Evolutionary conservation across 345 rosid species (phyloP).

Genomic region (Pistacia atlantica): DNA sequence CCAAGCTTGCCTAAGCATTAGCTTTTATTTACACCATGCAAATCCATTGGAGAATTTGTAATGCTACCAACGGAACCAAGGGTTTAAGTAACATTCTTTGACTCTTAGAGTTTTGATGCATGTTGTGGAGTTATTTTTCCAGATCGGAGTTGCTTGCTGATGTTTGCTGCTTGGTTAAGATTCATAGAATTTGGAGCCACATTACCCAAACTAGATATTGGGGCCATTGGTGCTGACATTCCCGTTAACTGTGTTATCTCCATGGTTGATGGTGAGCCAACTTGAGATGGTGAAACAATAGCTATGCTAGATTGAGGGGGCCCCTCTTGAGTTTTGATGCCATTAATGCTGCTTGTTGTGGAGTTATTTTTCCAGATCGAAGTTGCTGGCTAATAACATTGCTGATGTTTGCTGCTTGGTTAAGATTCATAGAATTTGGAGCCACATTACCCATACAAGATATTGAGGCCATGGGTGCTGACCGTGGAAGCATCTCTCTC

Average conservation of each 20-base stretch:
- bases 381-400: constrained; percentile 64
- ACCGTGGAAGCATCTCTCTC: background rate
- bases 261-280: constrained; percentile 72
- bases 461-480: constrained; percentile 69
- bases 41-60: constrained; percentile 88
- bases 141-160: too few species aligned
- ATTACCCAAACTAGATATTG: too few species aligned
- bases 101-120: constrained; percentile 1
- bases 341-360: constrained; percentile 37
- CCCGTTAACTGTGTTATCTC: constrained; percentile 67
- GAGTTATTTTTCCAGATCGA: constrained; percentile 46
- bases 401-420: constrained; percentile 48
- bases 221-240: constrained; percentile 59
- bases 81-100: constrained; percentile 49
- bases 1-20: constrained; percentile 27
- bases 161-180: too few species aligned
- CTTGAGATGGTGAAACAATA: constrained; percentile 78
- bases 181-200: too few species aligned
- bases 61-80: constrained; percentile 92
- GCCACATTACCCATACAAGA: constrained; percentile 61
- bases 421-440: constrained; percentile 64
- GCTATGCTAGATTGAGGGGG: constrained; percentile 63
- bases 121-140: constrained; percentile 49
- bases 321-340: constrained; percentile 47
- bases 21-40: constrained; percentile 82